Base-by-base conservation (phyloP, 75 land plant species). In the Pseudotsuga menziesii region DNA sequence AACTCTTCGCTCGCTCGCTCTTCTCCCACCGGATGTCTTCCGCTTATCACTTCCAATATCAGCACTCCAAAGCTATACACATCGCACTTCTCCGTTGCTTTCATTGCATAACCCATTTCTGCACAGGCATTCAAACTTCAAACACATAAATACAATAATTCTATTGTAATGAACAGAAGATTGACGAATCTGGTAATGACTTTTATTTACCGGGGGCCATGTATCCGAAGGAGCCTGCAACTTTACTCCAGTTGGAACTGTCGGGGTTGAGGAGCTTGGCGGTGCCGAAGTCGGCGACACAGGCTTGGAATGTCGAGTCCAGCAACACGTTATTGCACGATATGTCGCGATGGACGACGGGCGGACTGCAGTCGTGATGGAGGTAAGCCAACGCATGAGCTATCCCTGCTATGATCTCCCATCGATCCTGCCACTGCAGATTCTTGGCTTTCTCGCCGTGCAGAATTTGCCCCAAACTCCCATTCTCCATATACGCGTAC, bases 141-240 rank as follows among this genome's bases (percentile, higher is more conserved):
- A 58, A 58, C 59, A 58, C 2, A 14, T 0, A n/a, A 59, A 59
- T 19, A 19, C 20, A 59, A 19, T 4, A 59, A 59, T 20, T 59
- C 1, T 5, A 19, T 17, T 17, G 6, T 5, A 26, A 44, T 12
- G n/a, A 36, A 23, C 60, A 22, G 16, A 48, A 27, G 39, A 48
- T 3, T 4, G 25, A 36, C n/a, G n/a, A n/a, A n/a, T n/a, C n/a
- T n/a, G n/a, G n/a, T 62, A 16, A 5, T 26, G 56, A n/a, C n/a
- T n/a, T n/a, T n/a, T n/a, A n/a, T n/a, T n/a, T n/a, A n/a, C 91
- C 91, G 66, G 91, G 91, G 23, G 91, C 91, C 60, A 87, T 81
- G 82, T 89, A 89, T 22, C 91, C 91, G 64, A 76, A 80, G 20
- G 91, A 84, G 36, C 91, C 91, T 20, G 86, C 89, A 66, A 89